These are phyloP conservation scores for Gossypioides kirkii DNA, from an alignment of 345 rosid species.

Conservation along the genomic window DNA sequence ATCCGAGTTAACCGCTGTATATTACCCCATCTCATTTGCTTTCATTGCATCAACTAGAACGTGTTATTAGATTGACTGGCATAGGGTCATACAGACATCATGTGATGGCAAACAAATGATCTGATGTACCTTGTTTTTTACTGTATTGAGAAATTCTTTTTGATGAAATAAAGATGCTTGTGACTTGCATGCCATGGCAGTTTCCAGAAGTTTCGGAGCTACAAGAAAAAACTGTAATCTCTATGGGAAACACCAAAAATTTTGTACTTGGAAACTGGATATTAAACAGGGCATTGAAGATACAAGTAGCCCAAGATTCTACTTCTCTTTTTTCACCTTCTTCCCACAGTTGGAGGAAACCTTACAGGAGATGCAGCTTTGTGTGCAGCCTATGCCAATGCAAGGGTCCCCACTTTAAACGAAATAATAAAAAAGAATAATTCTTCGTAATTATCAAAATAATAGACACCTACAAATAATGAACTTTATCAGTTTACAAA, in stretches of 20 bases:
- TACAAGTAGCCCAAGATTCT: background rate
- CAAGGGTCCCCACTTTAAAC: conserved; percentile 80
- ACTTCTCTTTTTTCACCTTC: conserved; percentile 51
- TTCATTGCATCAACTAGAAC: background rate
- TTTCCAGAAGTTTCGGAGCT: background rate
- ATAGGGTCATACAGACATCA: conserved; percentile 13
- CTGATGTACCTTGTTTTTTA: conserved; percentile 1
- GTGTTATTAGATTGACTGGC: background rate
- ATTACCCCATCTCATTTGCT: conserved; percentile 13
- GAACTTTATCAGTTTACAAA: no score
- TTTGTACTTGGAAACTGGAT: background rate
- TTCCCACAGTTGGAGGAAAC: conserved; percentile 86
- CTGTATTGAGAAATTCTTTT: background rate
- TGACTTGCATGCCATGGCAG: background rate
- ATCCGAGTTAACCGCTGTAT: conserved; percentile 23
- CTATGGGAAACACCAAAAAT: background rate
- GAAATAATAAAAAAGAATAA: no score
- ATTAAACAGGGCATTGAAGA: background rate
- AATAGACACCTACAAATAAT: no score
- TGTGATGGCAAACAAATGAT: conserved; percentile 13
- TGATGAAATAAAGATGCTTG: background rate
- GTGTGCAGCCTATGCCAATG: conserved; percentile 84
- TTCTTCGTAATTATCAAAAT: no score
- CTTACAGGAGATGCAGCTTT: conserved; percentile 93
- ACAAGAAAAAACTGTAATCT: background rate